Conservation (phyloP, 805 yeast species). For the Yamadazyma kitorensis region DNA sequence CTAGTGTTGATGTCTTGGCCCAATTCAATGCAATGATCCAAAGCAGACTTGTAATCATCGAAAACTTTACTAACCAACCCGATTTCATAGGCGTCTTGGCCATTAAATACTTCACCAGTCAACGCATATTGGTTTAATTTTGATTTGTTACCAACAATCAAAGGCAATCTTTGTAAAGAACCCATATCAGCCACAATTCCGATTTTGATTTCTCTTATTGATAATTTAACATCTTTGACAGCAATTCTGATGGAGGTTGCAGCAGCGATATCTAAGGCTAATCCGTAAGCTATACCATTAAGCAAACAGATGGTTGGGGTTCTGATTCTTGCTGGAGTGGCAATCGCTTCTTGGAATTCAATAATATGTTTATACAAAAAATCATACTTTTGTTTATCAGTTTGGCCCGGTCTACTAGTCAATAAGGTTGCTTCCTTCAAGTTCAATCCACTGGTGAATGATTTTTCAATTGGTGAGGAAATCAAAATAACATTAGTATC, state of each 20-base stretch:
- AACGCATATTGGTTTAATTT: conserved; percentile 58
- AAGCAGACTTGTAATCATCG: conserved; percentile 47
- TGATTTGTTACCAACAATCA: conserved; percentile 51
- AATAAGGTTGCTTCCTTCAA: conserved; percentile 32
- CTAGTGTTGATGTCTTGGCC: conserved; percentile 48
- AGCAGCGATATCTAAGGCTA: conserved; percentile 65
- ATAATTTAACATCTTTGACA: conserved; percentile 48
- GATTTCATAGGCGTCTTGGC: conserved; percentile 50
- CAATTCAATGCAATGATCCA: conserved; percentile 45
- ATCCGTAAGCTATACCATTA: conserved; percentile 65
- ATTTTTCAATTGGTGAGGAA: conserved; percentile 51
- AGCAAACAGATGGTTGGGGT: conserved; percentile 66
- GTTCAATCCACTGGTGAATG: conserved; percentile 68
- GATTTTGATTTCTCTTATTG: conserved; percentile 67
- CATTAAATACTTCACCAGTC: conserved; percentile 56
- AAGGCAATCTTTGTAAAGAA: conserved; percentile 64
- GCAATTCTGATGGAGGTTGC: conserved; percentile 59
- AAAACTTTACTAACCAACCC: conserved; percentile 54
- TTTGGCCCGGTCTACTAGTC: neutral
- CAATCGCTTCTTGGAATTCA: conserved; percentile 59
- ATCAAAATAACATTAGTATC: conserved; percentile 51
- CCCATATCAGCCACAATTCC: conserved; percentile 84
- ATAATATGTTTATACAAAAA: conserved; percentile 36
- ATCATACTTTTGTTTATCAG: conserved; percentile 17
- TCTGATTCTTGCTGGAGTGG: conserved; percentile 43